Percentiles rank a stretch among this genome's conserved stretches.
These are phyloP conservation scores for Daldinia eschscholtzii DNA, from an alignment of 2,329 filamentous ascomycete genomes.

Conservation along the genomic window DNA sequence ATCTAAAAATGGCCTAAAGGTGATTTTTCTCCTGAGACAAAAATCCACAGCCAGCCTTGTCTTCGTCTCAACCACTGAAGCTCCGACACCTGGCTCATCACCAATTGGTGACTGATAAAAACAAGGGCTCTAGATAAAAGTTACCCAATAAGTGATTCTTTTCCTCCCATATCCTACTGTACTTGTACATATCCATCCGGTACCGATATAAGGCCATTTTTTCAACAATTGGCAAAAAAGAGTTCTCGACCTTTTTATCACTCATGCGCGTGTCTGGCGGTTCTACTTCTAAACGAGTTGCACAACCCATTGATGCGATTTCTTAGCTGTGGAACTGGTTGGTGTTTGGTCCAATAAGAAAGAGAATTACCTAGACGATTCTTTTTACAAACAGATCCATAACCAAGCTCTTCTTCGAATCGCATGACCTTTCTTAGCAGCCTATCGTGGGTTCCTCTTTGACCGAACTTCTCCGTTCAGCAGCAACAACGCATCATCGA, in stretches of 20 bases:
- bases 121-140: not conserved
- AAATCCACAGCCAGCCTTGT: constrained; percentile 28
- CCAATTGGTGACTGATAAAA: constrained; percentile 2
- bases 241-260: constrained; percentile 32
- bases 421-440: constrained; percentile 36
- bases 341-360: constrained; percentile 31
- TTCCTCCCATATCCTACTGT: not conserved
- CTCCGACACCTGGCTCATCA: constrained; percentile 32
- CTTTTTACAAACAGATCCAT: constrained; percentile 33
- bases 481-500: constrained; percentile 50
- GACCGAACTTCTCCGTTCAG: constrained; percentile 41
- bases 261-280: constrained; percentile 22
- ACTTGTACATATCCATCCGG: constrained; percentile 16
- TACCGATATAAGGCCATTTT: constrained; percentile 19
- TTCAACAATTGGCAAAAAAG: constrained; percentile 17
- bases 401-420: constrained; percentile 37
- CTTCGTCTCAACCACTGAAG: constrained; percentile 25
- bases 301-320: constrained; percentile 34
- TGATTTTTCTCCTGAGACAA: not conserved
- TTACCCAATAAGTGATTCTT: not conserved
- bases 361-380: constrained; percentile 14
- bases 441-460: constrained; percentile 39
- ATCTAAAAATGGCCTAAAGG: not conserved
- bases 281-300: constrained; percentile 20
- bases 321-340: constrained; percentile 38